Conservation (phyloP, 257 asterid species). For the Penstemon barbatus region DNA sequence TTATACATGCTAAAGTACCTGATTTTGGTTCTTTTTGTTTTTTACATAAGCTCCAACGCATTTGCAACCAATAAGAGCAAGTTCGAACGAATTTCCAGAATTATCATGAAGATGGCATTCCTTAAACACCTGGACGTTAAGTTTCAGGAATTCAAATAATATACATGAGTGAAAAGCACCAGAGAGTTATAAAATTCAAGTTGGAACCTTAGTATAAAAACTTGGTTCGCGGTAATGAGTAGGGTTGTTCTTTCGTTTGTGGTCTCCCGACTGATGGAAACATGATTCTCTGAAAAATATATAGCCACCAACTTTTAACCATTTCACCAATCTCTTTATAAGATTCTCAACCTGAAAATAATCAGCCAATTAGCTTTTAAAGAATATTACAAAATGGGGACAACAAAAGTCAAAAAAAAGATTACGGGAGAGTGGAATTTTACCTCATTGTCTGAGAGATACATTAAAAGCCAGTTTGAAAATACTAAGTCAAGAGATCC, state of each 20-base stretch:
- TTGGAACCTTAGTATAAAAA: conserved; percentile 78
- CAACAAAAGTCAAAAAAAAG: background rate
- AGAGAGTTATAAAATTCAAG: background rate
- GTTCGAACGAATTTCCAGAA: conserved; percentile 53
- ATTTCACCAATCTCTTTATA: conserved; percentile 70
- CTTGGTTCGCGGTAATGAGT: conserved; percentile 98
- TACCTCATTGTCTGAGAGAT: conserved; percentile 93
- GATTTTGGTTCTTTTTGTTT: conserved; percentile 67
- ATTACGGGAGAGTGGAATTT: conserved; percentile 12
- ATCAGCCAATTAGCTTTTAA: background rate
- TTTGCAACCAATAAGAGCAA: conserved; percentile 55
- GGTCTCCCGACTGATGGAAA: conserved; percentile 96
- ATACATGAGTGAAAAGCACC: conserved; percentile 14
- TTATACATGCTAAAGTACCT: conserved; percentile 31
- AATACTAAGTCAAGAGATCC: conserved; percentile 82
- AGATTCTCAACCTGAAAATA: conserved; percentile 67
- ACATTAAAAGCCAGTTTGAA: conserved; percentile 96
- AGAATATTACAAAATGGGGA: background rate
- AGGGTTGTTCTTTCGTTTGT: conserved; percentile 81
- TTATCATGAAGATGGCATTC: conserved; percentile 43
- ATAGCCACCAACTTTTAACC: conserved; percentile 94
- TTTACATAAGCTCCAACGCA: conserved; percentile 75
- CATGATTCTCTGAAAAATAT: conserved; percentile 95
- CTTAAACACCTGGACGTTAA: conserved; percentile 58
- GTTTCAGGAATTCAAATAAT: conserved; percentile 19